Base-by-base conservation (phyloP, 2,329 filamentous ascomycete species). In the Trichoderma asperellum region DNA sequence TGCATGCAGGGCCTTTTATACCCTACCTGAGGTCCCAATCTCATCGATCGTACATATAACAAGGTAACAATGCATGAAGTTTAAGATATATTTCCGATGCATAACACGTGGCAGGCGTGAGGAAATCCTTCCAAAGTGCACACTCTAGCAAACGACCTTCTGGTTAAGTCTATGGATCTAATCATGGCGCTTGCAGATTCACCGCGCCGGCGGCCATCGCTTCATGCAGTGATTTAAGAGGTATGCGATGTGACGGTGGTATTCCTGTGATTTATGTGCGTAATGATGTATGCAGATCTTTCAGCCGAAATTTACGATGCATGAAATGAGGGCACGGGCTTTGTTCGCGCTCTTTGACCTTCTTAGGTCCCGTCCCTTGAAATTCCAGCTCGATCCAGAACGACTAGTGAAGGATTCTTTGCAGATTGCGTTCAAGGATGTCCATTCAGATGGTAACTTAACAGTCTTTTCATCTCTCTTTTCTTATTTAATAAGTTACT, bases 321-420 rank as follows among this genome's bases (percentile, higher is more conserved):
- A 71, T 62, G 62, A 27, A 18, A 66, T 10, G 64, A 71, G 35
- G 68, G 70, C 11, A 68, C 32, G 21, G 68, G 68, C 16, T 71
- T 71, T 49, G 70, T 70, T 24, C 57, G 68, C 18, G 43, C 70
- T n/a, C 37, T 71, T 21, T 56, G 68, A 6, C 12, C 58, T 70
- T 14, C 34, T 71, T 14, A 71, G 63, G 4, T 55, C 57, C 27
- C 62, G 65, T 49, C 52, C 70, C 2, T 55, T 58, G 6, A n/a
- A 61, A 5, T 62, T 68, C 27, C 62, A 55, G 35, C 62, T 59
- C 14, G 21, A 56, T 32, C 21, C 55, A 8, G 58, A 68, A 34
- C 21, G 29, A 29, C 24, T 68, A n/a, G 18, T 62, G 5, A 63
- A 63, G n/a, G 66, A 55, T 43, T 18, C n/a, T 37, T 18, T 62